phyloP scores from a whole-genome alignment of 2,329 filamentous ascomycete species.

The Alternaria conjuncta region DNA sequence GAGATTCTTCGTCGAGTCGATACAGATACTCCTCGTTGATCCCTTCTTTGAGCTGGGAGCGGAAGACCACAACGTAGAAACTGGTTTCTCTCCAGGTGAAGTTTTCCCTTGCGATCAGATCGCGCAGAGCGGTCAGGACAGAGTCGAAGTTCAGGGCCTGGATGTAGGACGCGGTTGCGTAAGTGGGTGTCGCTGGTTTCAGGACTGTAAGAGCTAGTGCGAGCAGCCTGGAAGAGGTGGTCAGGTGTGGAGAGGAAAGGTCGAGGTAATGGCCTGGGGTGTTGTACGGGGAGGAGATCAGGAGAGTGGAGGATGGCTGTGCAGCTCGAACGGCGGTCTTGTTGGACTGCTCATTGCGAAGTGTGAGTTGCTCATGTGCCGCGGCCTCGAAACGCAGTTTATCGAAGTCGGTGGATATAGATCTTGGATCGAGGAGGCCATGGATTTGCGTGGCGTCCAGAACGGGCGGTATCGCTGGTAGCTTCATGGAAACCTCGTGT shows the following conservation, averaged over 20 bases:
- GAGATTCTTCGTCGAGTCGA: conserved; percentile 76
- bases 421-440: conserved; percentile 28
- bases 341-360: neutral
- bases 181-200: conserved; percentile 68
- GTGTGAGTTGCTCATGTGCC: conserved; percentile 34
- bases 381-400: conserved; percentile 43
- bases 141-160: conserved; percentile 78
- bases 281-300: conserved; percentile 79
- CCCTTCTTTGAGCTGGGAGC: conserved; percentile 71
- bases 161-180: conserved; percentile 76
- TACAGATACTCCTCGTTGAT: conserved; percentile 73
- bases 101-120: conserved; percentile 57
- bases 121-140: conserved; percentile 65
- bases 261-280: conserved; percentile 74
- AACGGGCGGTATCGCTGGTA: neutral
- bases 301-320: conserved; percentile 29
- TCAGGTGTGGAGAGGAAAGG: conserved; percentile 63
- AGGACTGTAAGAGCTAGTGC: conserved; percentile 73
- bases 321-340: neutral
- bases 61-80: conserved; percentile 87
- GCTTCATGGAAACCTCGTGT: neutral
- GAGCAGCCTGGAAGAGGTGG: conserved; percentile 70
- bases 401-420: conserved; percentile 42
- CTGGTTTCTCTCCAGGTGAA: conserved; percentile 64
- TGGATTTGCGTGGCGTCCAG: neutral